Evolutionary conservation across 208 protist species (phyloP).

Genomic region (Porcisia hertigi): DNA sequence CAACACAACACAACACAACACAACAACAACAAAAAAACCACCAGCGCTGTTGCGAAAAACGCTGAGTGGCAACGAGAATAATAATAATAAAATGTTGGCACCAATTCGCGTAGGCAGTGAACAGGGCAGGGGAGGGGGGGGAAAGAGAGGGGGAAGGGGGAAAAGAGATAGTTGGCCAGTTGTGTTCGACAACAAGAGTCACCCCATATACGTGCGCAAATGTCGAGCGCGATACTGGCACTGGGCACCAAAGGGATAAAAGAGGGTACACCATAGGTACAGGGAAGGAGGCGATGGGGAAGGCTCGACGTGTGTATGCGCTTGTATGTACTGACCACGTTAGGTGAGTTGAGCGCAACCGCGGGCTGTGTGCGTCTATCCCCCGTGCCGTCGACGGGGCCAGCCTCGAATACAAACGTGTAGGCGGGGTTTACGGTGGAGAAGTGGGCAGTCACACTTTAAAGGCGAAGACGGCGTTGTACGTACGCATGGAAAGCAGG

Average conservation of each 20-base stretch:
- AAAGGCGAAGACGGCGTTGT: too few relatives aligned
- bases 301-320: not conserved
- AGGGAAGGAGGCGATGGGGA: not conserved
- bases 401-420: too few relatives aligned
- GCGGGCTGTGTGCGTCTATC: not conserved
- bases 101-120: not conserved
- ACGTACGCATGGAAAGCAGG: too few relatives aligned
- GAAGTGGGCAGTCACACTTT: too few relatives aligned
- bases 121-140: not conserved
- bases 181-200: not conserved
- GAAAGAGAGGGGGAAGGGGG: not conserved
- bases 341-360: not conserved
- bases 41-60: not conserved
- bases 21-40: too few relatives aligned
- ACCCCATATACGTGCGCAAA: too few relatives aligned
- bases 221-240: too few relatives aligned
- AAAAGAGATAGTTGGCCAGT: not conserved
- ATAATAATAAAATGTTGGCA: not conserved
- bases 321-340: not conserved
- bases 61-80: not conserved
- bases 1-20: too few relatives aligned
- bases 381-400: not conserved
- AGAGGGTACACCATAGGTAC: not conserved
- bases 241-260: not conserved
- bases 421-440: too few relatives aligned